Percentiles rank a stretch among this genome's conserved stretches.
Conservation (phyloP, 345 rosid genomes). For the thale cress (Arabidopsis thaliana) region DNA sequence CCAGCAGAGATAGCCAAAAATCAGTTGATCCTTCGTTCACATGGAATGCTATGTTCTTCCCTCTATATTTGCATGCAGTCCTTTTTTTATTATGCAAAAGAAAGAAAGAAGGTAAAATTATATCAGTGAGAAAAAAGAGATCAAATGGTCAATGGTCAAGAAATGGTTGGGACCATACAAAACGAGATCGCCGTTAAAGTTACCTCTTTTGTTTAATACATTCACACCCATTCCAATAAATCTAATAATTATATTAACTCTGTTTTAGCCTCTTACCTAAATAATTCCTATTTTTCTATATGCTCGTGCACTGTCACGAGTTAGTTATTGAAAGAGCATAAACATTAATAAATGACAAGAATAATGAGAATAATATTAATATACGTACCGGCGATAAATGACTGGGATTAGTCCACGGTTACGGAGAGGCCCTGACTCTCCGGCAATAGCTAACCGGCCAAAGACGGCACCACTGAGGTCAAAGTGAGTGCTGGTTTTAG, state of each 20-base stretch:
- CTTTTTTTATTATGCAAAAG: conserved; percentile 42
- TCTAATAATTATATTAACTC: neutral
- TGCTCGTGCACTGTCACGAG: conserved; percentile 42
- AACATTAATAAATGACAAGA: conserved; percentile 8
- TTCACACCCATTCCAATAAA: conserved; percentile 22
- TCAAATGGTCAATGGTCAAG: conserved; percentile 41
- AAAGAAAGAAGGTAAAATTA: neutral
- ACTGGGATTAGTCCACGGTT: conserved; percentile 85
- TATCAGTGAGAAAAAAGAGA: conserved; percentile 8
- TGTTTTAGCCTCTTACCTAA: neutral
- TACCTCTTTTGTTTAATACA: conserved; percentile 17
- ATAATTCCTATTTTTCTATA: neutral
- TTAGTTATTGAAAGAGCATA: conserved; percentile 32
- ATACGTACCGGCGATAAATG: conserved; percentile 60
- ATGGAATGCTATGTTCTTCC: conserved; percentile 87
- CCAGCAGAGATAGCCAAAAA: conserved; percentile 81
- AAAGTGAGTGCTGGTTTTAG: conserved; percentile 74
- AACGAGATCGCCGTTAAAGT: conserved; percentile 35
- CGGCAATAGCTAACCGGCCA: conserved; percentile 85
- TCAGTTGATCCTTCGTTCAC: conserved; percentile 93
- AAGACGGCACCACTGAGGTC: conserved; percentile 97
- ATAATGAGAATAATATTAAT: neutral
- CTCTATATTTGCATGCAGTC: conserved; percentile 86
- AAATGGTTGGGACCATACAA: conserved; percentile 30
- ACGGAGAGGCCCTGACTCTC: conserved; percentile 73